These are phyloP conservation scores for Tarenaya hassleriana DNA, from an alignment of 345 rosid species.

Conservation along the genomic window DNA sequence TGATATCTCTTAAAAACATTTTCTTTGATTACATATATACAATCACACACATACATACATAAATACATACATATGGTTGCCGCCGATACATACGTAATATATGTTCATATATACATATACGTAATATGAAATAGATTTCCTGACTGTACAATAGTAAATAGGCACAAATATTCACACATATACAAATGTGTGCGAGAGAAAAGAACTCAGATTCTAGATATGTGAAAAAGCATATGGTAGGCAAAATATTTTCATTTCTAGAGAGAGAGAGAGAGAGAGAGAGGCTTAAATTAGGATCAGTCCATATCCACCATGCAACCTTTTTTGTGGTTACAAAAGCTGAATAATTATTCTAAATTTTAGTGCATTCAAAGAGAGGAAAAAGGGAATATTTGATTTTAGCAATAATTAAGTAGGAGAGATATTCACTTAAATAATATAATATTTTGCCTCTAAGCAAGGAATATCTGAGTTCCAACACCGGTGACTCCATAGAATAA, in stretches of 20 bases:
- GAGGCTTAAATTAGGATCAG: slow-evolving; percentile 24
- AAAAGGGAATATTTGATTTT: slow-evolving; percentile 44
- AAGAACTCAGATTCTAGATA: not conserved
- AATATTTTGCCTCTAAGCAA: slow-evolving; percentile 49
- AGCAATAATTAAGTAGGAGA: not conserved
- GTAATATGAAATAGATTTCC: not conserved
- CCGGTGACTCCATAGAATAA: slow-evolving; percentile 72
- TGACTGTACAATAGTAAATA: not conserved
- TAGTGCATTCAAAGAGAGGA: slow-evolving; percentile 33
- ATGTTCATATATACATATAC: not conserved
- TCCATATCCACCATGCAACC: slow-evolving; percentile 32
- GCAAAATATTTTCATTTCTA: slow-evolving; percentile 20
- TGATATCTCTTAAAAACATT: too few species aligned
- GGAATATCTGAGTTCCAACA: slow-evolving; percentile 78
- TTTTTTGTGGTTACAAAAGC: slow-evolving; percentile 60
- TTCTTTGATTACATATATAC: too few species aligned
- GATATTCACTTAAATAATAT: slow-evolving; percentile 40
- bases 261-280: too few species aligned
- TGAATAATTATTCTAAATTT: slow-evolving; percentile 44
- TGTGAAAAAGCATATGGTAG: too few species aligned
- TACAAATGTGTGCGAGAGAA: slow-evolving; percentile 15
- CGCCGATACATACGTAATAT: too few species aligned
- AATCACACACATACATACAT: too few species aligned
- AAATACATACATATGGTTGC: too few species aligned
- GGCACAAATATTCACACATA: not conserved